Percentiles rank a stretch among this genome's conserved stretches.
phyloP scores from a whole-genome alignment of 2,329 filamentous ascomycete species.

The Aspergillus amoenus region DNA sequence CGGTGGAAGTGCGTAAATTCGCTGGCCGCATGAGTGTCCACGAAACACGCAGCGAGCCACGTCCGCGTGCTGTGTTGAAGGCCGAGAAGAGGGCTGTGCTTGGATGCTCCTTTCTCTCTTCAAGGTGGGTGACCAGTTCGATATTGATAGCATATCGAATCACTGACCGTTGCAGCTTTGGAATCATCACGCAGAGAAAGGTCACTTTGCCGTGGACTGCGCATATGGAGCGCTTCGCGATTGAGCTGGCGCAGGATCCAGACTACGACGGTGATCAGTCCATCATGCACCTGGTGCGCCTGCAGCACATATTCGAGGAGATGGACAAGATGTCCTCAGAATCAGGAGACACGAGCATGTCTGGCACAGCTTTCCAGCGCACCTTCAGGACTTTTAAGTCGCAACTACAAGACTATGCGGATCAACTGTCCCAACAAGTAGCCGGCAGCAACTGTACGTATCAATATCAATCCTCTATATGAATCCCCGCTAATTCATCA shows the following conservation, averaged over 20 bases:
- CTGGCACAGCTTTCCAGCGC: not conserved
- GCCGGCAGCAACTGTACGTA: not conserved
- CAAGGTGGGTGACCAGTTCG: constrained; percentile 29
- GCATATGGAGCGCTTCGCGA: constrained; percentile 9
- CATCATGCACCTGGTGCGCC: constrained; percentile 15
- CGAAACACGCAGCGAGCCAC: not conserved
- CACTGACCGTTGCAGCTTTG: constrained; percentile 1
- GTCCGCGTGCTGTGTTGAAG: constrained; percentile 25
- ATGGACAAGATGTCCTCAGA: constrained; percentile 3
- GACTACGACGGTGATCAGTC: constrained; percentile 13
- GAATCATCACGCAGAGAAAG: constrained; percentile 12
- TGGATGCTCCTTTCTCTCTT: constrained; percentile 46
- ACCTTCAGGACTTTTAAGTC: not conserved
- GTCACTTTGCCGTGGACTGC: constrained; percentile 11
- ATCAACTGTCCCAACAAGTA: not conserved
- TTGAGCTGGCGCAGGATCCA: constrained; percentile 5
- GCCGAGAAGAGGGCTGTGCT: constrained; percentile 47
- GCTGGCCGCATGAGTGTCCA: constrained; percentile 21
- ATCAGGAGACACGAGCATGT: not conserved
- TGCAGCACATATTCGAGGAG: constrained; percentile 15
- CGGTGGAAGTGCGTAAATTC: constrained; percentile 27
- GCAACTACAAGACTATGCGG: constrained; percentile 3
- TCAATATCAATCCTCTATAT: not conserved
- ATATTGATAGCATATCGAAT: no score
- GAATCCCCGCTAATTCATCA: constrained; percentile 6